Percentiles rank a stretch among this genome's conserved stretches.
phyloP scores from a whole-genome alignment of 2,329 filamentous ascomycete species.

The Colletotrichum chlorophyti region DNA sequence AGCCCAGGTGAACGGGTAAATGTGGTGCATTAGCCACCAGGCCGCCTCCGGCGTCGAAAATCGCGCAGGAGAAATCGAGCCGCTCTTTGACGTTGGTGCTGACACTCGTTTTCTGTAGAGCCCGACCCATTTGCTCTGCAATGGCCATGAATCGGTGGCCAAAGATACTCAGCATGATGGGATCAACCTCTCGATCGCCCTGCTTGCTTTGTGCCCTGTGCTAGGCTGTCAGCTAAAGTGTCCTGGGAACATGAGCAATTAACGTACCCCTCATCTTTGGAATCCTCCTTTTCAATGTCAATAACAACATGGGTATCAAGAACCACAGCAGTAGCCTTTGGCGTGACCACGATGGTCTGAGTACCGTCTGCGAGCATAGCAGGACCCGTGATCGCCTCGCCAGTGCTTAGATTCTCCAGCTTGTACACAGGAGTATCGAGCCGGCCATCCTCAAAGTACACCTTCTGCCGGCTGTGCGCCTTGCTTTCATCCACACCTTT shows the following conservation, averaged over 20 bases:
- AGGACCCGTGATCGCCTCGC: constrained; percentile 77
- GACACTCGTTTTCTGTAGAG: constrained; percentile 81
- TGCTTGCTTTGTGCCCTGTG: constrained; percentile 32
- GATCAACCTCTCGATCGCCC: constrained; percentile 56
- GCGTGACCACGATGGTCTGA: constrained; percentile 91
- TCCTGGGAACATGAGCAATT: constrained; percentile 20
- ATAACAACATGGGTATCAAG: constrained; percentile 90
- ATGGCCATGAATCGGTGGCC: constrained; percentile 87
- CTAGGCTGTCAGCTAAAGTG: constrained; percentile 10
- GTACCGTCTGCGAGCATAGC: constrained; percentile 87
- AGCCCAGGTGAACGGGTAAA: constrained; percentile 80
- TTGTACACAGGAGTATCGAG: constrained; percentile 83
- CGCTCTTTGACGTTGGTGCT: constrained; percentile 85
- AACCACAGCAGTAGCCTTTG: constrained; percentile 76
- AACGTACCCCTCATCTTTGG: constrained; percentile 36
- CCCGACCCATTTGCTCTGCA: constrained; percentile 83
- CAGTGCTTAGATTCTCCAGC: constrained; percentile 74
- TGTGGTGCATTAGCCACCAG: constrained; percentile 83
- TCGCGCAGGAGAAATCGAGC: constrained; percentile 81
- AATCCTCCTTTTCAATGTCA: constrained; percentile 70
- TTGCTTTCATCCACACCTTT: constrained; percentile 64
- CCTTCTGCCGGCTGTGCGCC: constrained; percentile 66
- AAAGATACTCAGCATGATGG: constrained; percentile 81
- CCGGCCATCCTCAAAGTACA: constrained; percentile 86
- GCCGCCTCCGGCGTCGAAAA: constrained; percentile 78